A percentile compares a stretch with the other conserved stretches of the same genome.
Conservation (phyloP, 2,329 filamentous ascomycete species). For the Rhynchosporium secalis region DNA sequence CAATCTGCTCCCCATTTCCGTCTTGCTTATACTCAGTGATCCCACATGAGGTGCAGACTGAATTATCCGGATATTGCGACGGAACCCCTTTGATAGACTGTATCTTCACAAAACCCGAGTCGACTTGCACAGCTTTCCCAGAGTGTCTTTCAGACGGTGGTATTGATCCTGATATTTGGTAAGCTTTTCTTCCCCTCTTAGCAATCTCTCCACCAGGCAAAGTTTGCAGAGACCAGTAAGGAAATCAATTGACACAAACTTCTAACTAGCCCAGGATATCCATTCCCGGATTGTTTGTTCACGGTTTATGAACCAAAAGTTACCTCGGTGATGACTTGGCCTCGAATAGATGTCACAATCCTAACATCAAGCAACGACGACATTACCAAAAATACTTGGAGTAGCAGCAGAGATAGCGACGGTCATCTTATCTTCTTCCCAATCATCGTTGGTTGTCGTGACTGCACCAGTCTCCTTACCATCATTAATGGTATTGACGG, state of each 20-base stretch:
- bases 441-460: constrained; percentile 3
- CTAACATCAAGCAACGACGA: background rate
- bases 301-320: constrained; percentile 5
- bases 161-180: background rate
- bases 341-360: background rate
- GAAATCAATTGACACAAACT: background rate
- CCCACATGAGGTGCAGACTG: background rate
- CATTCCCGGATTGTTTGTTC: constrained; percentile 4
- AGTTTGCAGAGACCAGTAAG: background rate
- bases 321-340: background rate
- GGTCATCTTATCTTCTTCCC: constrained; percentile 6
- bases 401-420: background rate
- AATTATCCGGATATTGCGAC: background rate
- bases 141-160: background rate
- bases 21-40: background rate
- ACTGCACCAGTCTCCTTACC: background rate
- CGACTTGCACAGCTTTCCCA: background rate
- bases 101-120: background rate
- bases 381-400: background rate
- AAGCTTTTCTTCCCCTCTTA: background rate
- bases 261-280: background rate
- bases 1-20: background rate
- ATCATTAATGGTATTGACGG: background rate
- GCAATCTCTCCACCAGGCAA: background rate
- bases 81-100: background rate